Percentiles rank a stretch among this genome's conserved stretches.
Evolutionary conservation across 2,329 filamentous ascomycete genomes (phyloP).

Genomic region (Xylaria sp.): DNA sequence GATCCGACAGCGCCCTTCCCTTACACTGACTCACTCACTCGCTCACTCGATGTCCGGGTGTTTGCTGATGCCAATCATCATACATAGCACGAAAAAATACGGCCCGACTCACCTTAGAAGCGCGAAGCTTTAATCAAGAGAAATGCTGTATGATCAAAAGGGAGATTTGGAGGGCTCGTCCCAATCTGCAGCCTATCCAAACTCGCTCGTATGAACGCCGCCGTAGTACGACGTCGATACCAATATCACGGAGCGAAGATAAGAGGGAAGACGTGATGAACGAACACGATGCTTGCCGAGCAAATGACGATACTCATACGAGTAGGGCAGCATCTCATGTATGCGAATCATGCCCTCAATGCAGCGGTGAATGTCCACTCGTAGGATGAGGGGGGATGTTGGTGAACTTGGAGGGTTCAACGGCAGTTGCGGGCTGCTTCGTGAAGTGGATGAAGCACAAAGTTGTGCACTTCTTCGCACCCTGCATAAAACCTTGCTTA

Average conservation of each 20-base stretch:
- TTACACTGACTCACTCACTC: background rate
- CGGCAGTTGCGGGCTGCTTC: too few relatives aligned
- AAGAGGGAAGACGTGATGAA: background rate
- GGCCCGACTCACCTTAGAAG: background rate
- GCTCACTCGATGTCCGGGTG: background rate
- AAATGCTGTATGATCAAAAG: background rate
- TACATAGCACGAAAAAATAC: background rate
- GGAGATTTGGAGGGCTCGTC: background rate
- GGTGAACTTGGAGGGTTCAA: background rate
- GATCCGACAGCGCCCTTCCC: background rate
- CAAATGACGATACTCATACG: background rate
- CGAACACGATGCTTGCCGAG: background rate
- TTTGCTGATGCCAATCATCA: background rate
- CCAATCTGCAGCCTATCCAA: background rate
- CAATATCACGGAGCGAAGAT: background rate
- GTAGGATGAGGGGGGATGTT: background rate
- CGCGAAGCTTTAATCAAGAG: background rate
- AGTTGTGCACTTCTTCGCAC: background rate
- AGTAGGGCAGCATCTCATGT: background rate
- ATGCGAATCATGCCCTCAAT: background rate
- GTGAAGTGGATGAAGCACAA: background rate
- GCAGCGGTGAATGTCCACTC: background rate
- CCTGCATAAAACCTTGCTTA: background rate
- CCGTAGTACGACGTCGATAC: background rate
- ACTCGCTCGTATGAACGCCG: background rate